Percentiles rank a stretch among this genome's conserved stretches.
Evolutionary conservation across 768 basidiomycete genomes (phyloP).

Genomic region (Mycena chlorophos): DNA sequence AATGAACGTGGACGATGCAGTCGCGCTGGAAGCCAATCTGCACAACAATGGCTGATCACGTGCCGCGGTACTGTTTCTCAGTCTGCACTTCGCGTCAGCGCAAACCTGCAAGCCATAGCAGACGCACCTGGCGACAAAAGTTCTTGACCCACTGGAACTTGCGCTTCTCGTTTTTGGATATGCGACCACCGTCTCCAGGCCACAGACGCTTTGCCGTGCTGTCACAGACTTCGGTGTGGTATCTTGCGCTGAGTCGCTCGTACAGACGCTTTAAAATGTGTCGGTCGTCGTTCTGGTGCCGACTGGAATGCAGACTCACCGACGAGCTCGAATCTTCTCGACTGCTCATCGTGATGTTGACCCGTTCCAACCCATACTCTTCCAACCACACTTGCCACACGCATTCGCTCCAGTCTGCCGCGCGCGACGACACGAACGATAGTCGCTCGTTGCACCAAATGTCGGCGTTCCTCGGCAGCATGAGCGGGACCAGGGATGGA

Average conservation of each 20-base stretch:
- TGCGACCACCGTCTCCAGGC: constrained; percentile 32
- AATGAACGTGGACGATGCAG: constrained; percentile 50
- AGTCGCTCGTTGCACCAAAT: constrained; percentile 66
- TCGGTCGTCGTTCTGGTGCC: constrained; percentile 6
- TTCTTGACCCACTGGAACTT: constrained; percentile 56
- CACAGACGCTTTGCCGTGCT: constrained; percentile 44
- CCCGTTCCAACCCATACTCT: constrained; percentile 38
- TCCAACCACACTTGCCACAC: constrained; percentile 66
- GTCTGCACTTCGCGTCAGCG: constrained; percentile 10
- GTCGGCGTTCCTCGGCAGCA: constrained; percentile 44
- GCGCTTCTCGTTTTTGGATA: constrained; percentile 37
- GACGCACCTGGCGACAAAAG: constrained; percentile 51
- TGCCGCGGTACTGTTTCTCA: constrained; percentile 6
- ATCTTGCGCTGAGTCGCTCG: constrained; percentile 47
- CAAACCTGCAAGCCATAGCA: not conserved
- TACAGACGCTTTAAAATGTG: constrained; percentile 39
- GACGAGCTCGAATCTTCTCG: not conserved
- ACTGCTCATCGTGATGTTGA: not conserved
- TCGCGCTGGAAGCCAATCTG: constrained; percentile 58
- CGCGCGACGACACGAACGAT: constrained; percentile 45
- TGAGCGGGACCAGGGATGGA: constrained; percentile 44
- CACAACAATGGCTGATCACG: not conserved
- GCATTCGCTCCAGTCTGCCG: constrained; percentile 62
- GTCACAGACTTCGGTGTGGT: constrained; percentile 55
- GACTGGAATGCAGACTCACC: not conserved